Conservation (phyloP, 345 rosid species). For the Excoecaria cochinchinensis region DNA sequence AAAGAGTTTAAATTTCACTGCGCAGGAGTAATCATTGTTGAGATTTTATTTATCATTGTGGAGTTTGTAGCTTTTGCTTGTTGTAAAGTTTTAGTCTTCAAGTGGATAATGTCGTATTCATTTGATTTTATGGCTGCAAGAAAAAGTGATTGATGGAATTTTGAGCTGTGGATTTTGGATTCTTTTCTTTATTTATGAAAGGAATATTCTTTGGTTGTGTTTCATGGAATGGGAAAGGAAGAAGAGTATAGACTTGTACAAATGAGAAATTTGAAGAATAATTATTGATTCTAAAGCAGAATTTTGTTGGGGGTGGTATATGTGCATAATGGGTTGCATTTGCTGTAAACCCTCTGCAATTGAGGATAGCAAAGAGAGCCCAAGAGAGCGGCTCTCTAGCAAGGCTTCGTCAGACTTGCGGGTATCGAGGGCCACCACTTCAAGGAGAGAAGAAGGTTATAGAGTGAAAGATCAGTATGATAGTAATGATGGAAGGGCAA, state of each 20-base stretch:
- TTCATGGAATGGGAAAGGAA: constrained; percentile 27
- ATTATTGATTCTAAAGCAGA: constrained; percentile 36
- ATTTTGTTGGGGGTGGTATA: constrained; percentile 32
- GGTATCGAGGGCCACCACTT: constrained; percentile 57
- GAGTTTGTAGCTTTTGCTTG: constrained; percentile 11
- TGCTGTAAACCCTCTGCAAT: constrained; percentile 86
- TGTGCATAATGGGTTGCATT: constrained; percentile 73
- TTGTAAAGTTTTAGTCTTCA: constrained; percentile 9
- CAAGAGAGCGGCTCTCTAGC: constrained; percentile 60
- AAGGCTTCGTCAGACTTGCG: constrained; percentile 59
- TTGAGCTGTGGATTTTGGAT: constrained; percentile 22
- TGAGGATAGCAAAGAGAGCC: constrained; percentile 83
- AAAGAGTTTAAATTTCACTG: constrained; percentile 1
- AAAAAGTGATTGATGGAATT: constrained; percentile 21
- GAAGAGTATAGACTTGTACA: constrained; percentile 23
- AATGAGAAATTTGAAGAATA: constrained; percentile 28
- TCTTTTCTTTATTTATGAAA: constrained; percentile 6
- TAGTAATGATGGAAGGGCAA: constrained; percentile 52
- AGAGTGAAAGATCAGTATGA: constrained; percentile 53
- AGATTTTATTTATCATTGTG: constrained; percentile 8
- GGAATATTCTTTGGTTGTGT: constrained; percentile 15
- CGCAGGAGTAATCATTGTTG: constrained; percentile 8
- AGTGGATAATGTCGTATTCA: not conserved
- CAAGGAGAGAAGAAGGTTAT: constrained; percentile 71
- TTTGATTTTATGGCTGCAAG: constrained; percentile 8